Base-by-base conservation (phyloP, 1,284 basidiomycete species). In the Heterobasidion annosum region DNA sequence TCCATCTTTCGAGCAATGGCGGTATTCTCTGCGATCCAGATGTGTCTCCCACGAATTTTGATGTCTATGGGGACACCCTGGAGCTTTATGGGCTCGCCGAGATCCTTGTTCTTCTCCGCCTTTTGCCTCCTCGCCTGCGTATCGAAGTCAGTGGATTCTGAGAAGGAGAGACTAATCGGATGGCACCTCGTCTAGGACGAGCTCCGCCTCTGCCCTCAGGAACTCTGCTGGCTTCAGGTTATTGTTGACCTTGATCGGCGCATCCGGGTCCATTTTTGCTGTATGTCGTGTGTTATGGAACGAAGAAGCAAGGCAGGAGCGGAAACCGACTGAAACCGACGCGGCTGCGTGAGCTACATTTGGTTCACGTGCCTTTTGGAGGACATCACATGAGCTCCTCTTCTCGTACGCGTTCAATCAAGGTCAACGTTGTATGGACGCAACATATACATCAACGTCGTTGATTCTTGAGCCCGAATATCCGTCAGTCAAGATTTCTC, bases 11-110 rank as follows among this genome's bases (percentile, higher is more conserved):
- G 78, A 9, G 83, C 78, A 10, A 87, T 77, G 57, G 84, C 82
- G 0, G 89, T 88, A 63, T 87, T 93, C 67, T 94, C 93, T 18
- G 89, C 93, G 48, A 92, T 82, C 88, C 89, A 97, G 0, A 81
- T 90, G 25, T 81, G 70, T 34, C 79, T 76, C 3, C 75, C 84
- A 35, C 76, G 71, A 42, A 97, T 68, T 33, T 81, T 69, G 4
- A 96, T 71, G 42, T 79, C 81, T 37, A 97, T 70, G 1, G 91
- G 82, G 63, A 88, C 91, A 48, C 86, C 88, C 10, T 74, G 66
- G 19, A 95, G 75, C 54, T 83, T 73, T 57, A 96, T 85, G 1
- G 94, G 92, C 34, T 79, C 73, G 1, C 93, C 93, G 13, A 90
- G 68, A 8, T 78, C 69, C 63, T 88, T 88, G 43, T 77, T 85